Conservation (phyloP, 495 filamentous ascomycete species). For the Trichocladium antarcticum region DNA sequence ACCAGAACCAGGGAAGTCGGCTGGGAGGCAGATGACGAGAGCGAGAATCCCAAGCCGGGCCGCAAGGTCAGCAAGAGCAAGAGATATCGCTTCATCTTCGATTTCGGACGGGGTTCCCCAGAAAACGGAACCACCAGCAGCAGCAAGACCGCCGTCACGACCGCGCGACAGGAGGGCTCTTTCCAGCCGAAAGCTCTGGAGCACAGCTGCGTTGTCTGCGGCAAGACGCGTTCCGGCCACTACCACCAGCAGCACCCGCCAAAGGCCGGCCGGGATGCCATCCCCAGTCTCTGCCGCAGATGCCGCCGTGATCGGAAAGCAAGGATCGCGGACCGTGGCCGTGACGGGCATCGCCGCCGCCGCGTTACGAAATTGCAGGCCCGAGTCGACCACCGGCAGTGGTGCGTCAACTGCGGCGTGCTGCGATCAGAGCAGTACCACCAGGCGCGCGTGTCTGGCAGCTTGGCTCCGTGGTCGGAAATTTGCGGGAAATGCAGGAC, state of each 20-base stretch:
- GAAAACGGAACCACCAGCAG: background rate
- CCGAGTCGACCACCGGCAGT: constrained; percentile 4
- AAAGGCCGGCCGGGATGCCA: background rate
- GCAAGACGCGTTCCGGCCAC: constrained; percentile 16
- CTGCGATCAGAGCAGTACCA: constrained; percentile 7
- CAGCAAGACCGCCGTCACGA: background rate
- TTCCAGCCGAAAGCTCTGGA: background rate
- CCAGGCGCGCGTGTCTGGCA: background rate
- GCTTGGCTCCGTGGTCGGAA: background rate
- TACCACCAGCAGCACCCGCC: constrained; percentile 20
- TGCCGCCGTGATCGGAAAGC: constrained; percentile 8
- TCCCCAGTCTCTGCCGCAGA: constrained; percentile 21
- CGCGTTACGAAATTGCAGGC: background rate
- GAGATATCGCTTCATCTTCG: constrained; percentile 1
- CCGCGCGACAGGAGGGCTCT: background rate
- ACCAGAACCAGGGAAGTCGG: constrained; percentile 5
- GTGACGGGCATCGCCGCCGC: background rate
- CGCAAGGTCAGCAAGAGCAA: background rate
- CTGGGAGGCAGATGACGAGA: background rate
- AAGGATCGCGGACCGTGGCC: background rate
- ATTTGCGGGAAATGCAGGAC: background rate
- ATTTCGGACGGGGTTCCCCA: background rate
- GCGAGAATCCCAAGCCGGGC: background rate
- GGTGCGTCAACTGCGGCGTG: constrained; percentile 10
- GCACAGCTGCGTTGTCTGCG: constrained; percentile 22